These are phyloP conservation scores for Neurospora sp. DNA, from an alignment of 495 filamentous ascomycete species.

Conservation along the genomic window DNA sequence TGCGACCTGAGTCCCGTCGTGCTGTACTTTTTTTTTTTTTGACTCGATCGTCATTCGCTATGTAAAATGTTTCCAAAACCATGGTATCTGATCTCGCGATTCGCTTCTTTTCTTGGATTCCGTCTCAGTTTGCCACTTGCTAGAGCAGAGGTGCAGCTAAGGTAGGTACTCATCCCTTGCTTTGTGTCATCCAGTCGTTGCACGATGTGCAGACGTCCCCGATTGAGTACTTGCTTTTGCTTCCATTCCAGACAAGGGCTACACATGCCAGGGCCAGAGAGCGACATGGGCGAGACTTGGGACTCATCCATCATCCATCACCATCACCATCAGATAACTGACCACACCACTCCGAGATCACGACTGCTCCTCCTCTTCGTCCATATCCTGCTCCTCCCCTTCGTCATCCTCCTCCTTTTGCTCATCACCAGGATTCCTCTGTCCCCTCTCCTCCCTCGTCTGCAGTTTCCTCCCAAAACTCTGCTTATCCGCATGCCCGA, in stretches of 20 bases:
- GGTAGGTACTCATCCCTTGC: not conserved
- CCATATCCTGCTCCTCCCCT: not conserved
- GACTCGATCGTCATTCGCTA: not conserved
- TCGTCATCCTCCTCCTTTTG: not conserved
- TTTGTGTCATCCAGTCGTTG: not conserved
- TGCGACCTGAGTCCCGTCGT: not conserved
- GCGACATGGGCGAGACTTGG: not conserved
- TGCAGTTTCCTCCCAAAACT: conserved; percentile 14
- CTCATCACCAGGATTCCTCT: not conserved
- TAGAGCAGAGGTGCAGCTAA: not conserved
- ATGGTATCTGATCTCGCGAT: not conserved
- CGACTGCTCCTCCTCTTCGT: conserved; percentile 3
- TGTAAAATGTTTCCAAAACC: not conserved
- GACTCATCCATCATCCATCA: not conserved
- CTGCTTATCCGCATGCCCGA: conserved; percentile 22
- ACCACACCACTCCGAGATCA: not conserved
- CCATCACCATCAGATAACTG: not conserved
- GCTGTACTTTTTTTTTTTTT: not conserved
- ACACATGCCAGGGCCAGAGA: not conserved
- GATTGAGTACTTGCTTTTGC: not conserved
- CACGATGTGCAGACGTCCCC: not conserved
- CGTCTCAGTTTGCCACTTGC: not conserved
- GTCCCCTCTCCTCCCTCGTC: conserved; percentile 5
- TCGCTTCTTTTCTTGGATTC: not conserved
- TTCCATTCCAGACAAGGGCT: not conserved